A percentile compares a stretch with the other conserved stretches of the same genome.
Evolutionary conservation across 2,329 filamentous ascomycete species (phyloP).

Genomic region (Drechslera avenae): DNA sequence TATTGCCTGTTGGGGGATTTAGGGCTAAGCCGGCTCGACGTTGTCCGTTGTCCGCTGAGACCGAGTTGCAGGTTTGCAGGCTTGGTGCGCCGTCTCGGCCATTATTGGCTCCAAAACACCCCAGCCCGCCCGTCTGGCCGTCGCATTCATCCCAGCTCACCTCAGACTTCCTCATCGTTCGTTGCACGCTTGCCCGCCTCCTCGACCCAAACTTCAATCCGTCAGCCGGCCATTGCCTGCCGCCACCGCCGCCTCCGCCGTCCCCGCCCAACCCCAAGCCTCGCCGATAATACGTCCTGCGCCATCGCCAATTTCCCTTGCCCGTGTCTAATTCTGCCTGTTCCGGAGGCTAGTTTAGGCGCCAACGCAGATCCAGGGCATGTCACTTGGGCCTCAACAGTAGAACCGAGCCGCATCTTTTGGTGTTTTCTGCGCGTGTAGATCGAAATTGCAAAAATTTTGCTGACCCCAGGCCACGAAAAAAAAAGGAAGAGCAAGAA

Average conservation of each 20-base stretch:
- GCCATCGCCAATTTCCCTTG: constrained; percentile 14
- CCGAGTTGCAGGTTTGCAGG: not conserved
- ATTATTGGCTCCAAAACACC: constrained; percentile 20
- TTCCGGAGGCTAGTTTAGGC: constrained; percentile 32
- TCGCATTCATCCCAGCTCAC: constrained; percentile 21
- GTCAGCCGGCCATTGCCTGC: constrained; percentile 20
- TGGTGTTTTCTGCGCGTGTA: constrained; percentile 12
- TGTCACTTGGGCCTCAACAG: constrained; percentile 40
- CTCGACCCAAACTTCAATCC: not conserved
- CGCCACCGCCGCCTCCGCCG: constrained; percentile 29
- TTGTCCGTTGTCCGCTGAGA: too few relatives aligned
- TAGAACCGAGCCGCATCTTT: constrained; percentile 9
- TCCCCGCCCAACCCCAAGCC: constrained; percentile 7
- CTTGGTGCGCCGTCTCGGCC: not conserved
- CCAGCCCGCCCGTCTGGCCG: constrained; percentile 13
- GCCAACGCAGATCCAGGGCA: constrained; percentile 24
- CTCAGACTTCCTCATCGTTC: constrained; percentile 23
- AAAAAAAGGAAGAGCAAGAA: not conserved
- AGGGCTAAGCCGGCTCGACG: constrained; percentile 11
- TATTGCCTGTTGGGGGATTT: constrained; percentile 5
- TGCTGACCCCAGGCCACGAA: not conserved
- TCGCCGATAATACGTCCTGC: constrained; percentile 1
- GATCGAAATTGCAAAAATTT: constrained; percentile 6
- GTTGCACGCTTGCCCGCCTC: constrained; percentile 1
- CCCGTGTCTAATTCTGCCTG: not conserved